A percentile compares a stretch with the other conserved stretches of the same genome.
Evolutionary conservation across 2,329 filamentous ascomycete species (phyloP).

Genomic region (Aspergillus proliferans): DNA sequence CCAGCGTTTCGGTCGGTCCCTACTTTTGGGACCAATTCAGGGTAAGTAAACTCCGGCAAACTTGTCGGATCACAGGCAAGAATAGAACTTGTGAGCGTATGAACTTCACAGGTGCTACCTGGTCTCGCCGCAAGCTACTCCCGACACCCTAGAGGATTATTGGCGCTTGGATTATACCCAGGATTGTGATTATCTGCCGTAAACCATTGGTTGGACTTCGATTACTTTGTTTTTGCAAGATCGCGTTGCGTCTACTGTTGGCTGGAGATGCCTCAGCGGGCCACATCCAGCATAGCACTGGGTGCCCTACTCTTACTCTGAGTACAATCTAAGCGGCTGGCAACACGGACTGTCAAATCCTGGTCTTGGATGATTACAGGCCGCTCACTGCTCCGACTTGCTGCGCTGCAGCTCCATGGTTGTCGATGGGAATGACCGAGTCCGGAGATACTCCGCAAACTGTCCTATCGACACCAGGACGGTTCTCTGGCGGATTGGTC

Average conservation of each 20-base stretch:
- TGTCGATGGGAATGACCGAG: neutral
- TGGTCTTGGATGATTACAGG: no score
- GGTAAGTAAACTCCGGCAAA: neutral
- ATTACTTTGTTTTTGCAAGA: constrained; percentile 4
- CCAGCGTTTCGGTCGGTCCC: neutral
- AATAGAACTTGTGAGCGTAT: neutral
- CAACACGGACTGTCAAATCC: neutral
- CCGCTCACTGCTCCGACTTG: no score
- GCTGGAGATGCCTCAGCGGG: neutral
- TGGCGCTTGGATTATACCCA: neutral
- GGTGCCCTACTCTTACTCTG: neutral
- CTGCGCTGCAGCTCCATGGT: no score
- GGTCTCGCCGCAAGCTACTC: neutral
- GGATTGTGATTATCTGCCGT: neutral
- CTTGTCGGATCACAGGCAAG: neutral
- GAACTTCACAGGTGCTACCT: neutral
- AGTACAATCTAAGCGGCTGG: neutral
- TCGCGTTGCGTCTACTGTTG: neutral
- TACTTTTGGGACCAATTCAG: neutral
- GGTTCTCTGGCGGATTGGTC: neutral
- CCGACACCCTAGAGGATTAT: no score
- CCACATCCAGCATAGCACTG: neutral
- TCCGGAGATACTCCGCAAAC: neutral
- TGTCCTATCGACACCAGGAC: neutral
- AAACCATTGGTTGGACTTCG: constrained; percentile 3